A percentile compares a stretch with the other conserved stretches of the same genome.
phyloP scores from a whole-genome alignment of 768 basidiomycete species.

The Pisolithus albus region DNA sequence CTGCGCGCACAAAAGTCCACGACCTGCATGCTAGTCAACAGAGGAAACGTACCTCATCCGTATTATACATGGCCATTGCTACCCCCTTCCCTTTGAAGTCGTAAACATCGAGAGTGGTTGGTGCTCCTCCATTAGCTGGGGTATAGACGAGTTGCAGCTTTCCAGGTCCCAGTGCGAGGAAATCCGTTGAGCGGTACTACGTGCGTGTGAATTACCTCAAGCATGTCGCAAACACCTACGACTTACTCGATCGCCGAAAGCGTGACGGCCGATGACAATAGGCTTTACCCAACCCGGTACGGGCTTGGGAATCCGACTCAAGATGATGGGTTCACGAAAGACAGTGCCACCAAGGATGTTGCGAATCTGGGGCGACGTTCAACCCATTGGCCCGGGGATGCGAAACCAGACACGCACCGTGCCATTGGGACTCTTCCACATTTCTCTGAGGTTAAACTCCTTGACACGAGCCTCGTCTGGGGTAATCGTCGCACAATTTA shows the following conservation, averaged over 20 bases:
- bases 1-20: constrained; percentile 29
- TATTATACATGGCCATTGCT: constrained; percentile 98
- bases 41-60: constrained; percentile 62
- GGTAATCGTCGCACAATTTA: constrained; percentile 99
- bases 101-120: constrained; percentile 74
- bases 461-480: constrained; percentile 94
- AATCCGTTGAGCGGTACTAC: constrained; percentile 93
- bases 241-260: constrained; percentile 88
- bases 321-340: constrained; percentile 97
- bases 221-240: constrained; percentile 1
- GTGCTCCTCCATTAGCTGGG: constrained; percentile 66
- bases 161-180: constrained; percentile 84
- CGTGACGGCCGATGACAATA: constrained; percentile 94
- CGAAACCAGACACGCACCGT: constrained; percentile 47
- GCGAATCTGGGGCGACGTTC: constrained; percentile 54
- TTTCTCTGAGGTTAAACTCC: constrained; percentile 97
- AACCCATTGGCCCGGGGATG: background rate
- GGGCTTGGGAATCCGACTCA: constrained; percentile 83
- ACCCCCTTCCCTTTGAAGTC: constrained; percentile 92
- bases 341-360: constrained; percentile 98
- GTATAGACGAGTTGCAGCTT: constrained; percentile 91
- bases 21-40: background rate
- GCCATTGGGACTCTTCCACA: constrained; percentile 98
- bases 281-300: constrained; percentile 97
- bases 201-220: constrained; percentile 2